Percentiles rank a stretch among this genome's conserved stretches.
phyloP scores from a whole-genome alignment of 2,329 filamentous ascomycete genomes.

The Arthrobotrys pseudoclavata region DNA sequence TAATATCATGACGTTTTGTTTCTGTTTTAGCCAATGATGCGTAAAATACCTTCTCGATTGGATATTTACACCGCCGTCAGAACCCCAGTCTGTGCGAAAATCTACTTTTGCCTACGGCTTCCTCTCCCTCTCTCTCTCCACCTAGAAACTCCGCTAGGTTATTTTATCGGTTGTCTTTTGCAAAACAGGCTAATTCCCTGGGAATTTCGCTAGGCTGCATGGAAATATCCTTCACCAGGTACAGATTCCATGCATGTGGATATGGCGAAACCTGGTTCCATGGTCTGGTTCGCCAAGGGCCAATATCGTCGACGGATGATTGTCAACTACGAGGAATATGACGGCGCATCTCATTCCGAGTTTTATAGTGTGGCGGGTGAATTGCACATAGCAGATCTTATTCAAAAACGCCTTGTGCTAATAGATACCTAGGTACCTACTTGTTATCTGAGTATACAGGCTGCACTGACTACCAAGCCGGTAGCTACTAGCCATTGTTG shows the following conservation, averaged over 20 bases:
- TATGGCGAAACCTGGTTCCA: slow-evolving; percentile 40
- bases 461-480: not conserved
- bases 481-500: not conserved
- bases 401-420: not conserved
- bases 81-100: not conserved
- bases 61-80: not conserved
- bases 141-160: slow-evolving; percentile 33
- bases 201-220: slow-evolving; percentile 54
- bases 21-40: slow-evolving; percentile 51
- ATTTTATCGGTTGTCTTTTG: slow-evolving; percentile 28
- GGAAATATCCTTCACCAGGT: slow-evolving; percentile 24
- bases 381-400: slow-evolving; percentile 16
- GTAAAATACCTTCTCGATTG: slow-evolving; percentile 3
- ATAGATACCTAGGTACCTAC: not conserved
- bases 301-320: slow-evolving; percentile 36
- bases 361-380: slow-evolving; percentile 13
- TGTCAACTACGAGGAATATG: slow-evolving; percentile 15
- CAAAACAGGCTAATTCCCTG: slow-evolving; percentile 45
- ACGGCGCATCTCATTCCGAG: slow-evolving; percentile 49
- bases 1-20: slow-evolving; percentile 55
- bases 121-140: slow-evolving; percentile 2
- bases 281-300: slow-evolving; percentile 16
- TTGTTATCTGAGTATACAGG: not conserved
- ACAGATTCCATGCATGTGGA: slow-evolving; percentile 7
- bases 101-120: not conserved